A percentile compares a stretch with the other conserved stretches of the same genome.
These are phyloP conservation scores for Crithidia sp. DNA, from an alignment of 208 protist species.

Conservation along the genomic window DNA sequence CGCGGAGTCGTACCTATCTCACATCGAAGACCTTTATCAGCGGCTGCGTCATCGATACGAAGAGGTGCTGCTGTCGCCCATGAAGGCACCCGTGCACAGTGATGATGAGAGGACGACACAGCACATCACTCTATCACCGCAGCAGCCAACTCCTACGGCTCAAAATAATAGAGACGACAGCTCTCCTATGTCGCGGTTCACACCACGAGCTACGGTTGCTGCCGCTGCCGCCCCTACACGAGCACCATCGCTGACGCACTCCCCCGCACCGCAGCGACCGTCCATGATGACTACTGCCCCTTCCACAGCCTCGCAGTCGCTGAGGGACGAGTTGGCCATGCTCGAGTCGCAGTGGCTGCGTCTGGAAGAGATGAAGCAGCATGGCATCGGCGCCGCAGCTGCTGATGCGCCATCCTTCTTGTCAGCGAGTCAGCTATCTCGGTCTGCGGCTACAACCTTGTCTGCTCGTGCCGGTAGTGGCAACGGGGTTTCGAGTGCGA, in stretches of 20 bases:
- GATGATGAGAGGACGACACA: background rate
- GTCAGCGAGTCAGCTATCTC: background rate
- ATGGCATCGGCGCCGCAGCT: constrained; percentile 13
- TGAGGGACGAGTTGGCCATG: constrained; percentile 55
- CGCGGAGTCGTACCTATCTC: constrained; percentile 43
- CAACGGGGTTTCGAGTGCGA: background rate
- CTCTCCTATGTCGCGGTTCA: background rate
- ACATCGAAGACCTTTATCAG: constrained; percentile 69
- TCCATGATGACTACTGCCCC: background rate
- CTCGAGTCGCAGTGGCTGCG: constrained; percentile 82
- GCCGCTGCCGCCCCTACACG: constrained; percentile 8
- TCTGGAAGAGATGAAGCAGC: constrained; percentile 58
- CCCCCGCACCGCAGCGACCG: background rate
- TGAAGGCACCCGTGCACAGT: constrained; percentile 4
- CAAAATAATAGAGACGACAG: too few relatives aligned
- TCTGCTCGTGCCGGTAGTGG: too few relatives aligned
- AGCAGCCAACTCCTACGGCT: too few relatives aligned
- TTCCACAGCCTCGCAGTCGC: constrained; percentile 7
- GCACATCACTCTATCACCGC: background rate
- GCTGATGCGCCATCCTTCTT: too few relatives aligned
- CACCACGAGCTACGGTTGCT: background rate
- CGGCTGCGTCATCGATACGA: constrained; percentile 56
- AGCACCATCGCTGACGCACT: background rate
- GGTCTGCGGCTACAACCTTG: too few relatives aligned
- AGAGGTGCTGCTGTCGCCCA: constrained; percentile 26